Percentiles rank a stretch among this genome's conserved stretches.
phyloP scores from a whole-genome alignment of 2,329 filamentous ascomycete genomes.

The Colletotrichum higginsianum region DNA sequence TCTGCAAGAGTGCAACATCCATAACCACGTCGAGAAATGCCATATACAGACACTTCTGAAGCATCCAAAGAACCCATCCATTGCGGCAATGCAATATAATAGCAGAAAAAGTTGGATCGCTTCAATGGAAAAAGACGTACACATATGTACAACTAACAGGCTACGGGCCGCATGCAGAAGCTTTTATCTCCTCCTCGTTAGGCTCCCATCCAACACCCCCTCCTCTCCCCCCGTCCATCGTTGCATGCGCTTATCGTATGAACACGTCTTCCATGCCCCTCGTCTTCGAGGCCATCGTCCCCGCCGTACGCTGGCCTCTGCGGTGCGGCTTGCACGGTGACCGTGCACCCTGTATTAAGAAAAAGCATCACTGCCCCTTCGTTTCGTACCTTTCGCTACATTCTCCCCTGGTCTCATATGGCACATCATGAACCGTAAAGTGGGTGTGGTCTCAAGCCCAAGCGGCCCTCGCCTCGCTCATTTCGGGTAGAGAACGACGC shows the following conservation, averaged over 20 bases:
- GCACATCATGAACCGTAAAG: background rate
- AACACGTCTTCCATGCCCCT: conserved; percentile 22
- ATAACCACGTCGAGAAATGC: no score
- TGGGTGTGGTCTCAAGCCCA: background rate
- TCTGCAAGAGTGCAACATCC: no score
- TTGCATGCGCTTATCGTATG: conserved; percentile 41
- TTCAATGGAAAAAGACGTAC: conserved; percentile 15
- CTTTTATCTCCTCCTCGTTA: background rate
- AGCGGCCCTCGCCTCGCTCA: background rate
- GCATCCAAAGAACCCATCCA: background rate
- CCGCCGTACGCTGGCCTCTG: no score
- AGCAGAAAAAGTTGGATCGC: background rate
- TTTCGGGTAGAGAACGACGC: conserved; percentile 80
- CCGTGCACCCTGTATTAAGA: conserved; percentile 1
- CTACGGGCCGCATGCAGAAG: conserved; percentile 21
- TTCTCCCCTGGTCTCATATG: background rate
- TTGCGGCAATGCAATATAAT: background rate
- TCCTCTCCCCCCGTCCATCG: background rate
- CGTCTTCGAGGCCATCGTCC: no score
- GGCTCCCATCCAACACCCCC: background rate
- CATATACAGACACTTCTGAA: background rate
- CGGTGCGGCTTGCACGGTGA: background rate
- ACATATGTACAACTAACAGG: conserved; percentile 29
- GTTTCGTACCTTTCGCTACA: conserved; percentile 4
- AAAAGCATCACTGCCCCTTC: background rate